Conservation (phyloP, 768 basidiomycete species). For the Dioszegia hungarica region DNA sequence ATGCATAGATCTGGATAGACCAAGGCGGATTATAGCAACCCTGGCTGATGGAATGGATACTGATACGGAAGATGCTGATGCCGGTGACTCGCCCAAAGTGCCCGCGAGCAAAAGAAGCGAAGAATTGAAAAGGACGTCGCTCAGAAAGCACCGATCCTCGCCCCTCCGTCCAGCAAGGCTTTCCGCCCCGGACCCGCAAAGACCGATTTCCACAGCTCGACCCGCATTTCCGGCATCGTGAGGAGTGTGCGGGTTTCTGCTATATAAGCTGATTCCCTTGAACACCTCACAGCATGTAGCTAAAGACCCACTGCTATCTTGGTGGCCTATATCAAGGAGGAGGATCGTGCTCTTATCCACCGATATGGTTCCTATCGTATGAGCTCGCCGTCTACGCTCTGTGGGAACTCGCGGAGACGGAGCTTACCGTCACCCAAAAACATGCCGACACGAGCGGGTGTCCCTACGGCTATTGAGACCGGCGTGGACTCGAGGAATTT, state of each 20-base stretch:
- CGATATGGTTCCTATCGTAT: constrained; percentile 17
- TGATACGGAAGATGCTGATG: too few species aligned
- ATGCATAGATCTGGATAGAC: constrained; percentile 2
- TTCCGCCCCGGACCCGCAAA: constrained; percentile 34
- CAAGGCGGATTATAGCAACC: not conserved
- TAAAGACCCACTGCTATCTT: constrained; percentile 38
- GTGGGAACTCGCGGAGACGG: not conserved
- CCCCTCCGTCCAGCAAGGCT: constrained; percentile 29
- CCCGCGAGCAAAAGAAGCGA: too few species aligned
- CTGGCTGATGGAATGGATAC: not conserved
- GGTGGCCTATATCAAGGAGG: constrained; percentile 30
- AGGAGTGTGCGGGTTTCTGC: constrained; percentile 45
- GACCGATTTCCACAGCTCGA: constrained; percentile 45
- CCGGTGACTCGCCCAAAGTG: too few species aligned
- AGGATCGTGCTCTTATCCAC: constrained; percentile 34
- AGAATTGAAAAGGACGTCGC: too few species aligned
- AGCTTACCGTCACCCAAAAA: constrained; percentile 54
- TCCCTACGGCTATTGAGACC: constrained; percentile 83
- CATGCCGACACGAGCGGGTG: constrained; percentile 85
- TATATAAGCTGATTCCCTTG: too few species aligned
- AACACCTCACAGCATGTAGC: not conserved
- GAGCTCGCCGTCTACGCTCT: constrained; percentile 1
- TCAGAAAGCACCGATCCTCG: constrained; percentile 41
- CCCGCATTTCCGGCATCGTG: constrained; percentile 41
- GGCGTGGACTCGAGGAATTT: constrained; percentile 77